These are phyloP conservation scores for Emergomyces orientalis DNA, from an alignment of 2,329 filamentous ascomycete genomes.

Conservation along the genomic window DNA sequence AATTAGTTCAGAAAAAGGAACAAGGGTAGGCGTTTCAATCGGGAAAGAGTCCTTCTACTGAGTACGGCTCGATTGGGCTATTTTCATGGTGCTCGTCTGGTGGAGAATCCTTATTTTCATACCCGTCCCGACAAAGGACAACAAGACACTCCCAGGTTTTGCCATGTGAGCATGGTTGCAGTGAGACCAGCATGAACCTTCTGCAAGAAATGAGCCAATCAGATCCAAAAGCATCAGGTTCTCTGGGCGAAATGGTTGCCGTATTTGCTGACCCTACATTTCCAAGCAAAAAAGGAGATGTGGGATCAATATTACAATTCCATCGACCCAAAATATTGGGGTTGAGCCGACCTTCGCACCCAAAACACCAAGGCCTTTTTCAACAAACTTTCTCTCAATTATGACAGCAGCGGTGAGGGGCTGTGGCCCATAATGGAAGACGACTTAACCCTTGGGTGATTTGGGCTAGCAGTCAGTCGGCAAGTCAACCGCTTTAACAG, in stretches of 20 bases:
- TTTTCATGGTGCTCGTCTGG: background rate
- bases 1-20: too few species aligned
- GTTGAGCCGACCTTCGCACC: too few species aligned
- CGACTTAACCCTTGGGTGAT: background rate
- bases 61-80: background rate
- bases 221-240: too few species aligned
- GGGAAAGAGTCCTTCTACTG: background rate
- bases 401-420: background rate
- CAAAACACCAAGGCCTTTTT: background rate
- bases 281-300: background rate
- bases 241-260: background rate
- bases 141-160: background rate
- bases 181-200: conserved; percentile 4
- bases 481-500: background rate
- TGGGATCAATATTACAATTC: background rate
- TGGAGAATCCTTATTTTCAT: background rate
- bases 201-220: background rate
- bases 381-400: background rate
- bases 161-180: background rate
- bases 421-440: background rate
- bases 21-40: background rate
- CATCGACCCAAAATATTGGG: background rate
- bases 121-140: background rate
- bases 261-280: background rate
- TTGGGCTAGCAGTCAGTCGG: background rate